Evolutionary conservation across 306 rosid genomes (phyloP).

Genomic region (Rosa lucieae): DNA sequence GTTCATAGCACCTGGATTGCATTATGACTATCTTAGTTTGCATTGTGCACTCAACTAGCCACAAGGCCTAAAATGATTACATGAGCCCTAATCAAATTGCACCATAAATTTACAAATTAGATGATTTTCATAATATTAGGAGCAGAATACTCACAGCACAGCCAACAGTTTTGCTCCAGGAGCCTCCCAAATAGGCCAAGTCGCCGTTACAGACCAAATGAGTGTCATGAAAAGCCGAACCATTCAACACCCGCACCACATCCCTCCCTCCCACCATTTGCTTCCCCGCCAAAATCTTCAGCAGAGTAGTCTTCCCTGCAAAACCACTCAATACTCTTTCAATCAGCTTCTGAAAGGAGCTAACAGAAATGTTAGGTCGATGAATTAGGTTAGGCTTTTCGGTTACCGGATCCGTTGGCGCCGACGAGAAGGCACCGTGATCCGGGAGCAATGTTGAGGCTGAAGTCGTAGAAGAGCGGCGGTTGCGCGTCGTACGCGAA

Average conservation of each 20-base stretch:
- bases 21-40: neutral
- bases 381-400: neutral
- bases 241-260: conserved; percentile 78
- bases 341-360: neutral
- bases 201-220: conserved; percentile 83
- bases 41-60: neutral
- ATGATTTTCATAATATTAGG: neutral
- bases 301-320: conserved; percentile 87
- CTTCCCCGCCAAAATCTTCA: conserved; percentile 84
- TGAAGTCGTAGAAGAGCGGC: conserved; percentile 69
- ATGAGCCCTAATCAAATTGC: neutral
- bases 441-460: conserved; percentile 68
- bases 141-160: conserved; percentile 64
- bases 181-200: conserved; percentile 92
- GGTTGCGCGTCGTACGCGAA: conserved; percentile 63
- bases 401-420: conserved; percentile 90
- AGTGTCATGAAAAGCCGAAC: conserved; percentile 91
- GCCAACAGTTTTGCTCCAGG: conserved; percentile 87
- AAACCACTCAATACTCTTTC: neutral
- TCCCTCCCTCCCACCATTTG: conserved; percentile 98
- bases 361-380: neutral
- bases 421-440: conserved; percentile 95
- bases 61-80: neutral
- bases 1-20: conserved; percentile 6
- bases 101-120: neutral